These are phyloP conservation scores for Talaromyces wortmannii DNA, from an alignment of 495 filamentous ascomycete genomes.

Conservation along the genomic window DNA sequence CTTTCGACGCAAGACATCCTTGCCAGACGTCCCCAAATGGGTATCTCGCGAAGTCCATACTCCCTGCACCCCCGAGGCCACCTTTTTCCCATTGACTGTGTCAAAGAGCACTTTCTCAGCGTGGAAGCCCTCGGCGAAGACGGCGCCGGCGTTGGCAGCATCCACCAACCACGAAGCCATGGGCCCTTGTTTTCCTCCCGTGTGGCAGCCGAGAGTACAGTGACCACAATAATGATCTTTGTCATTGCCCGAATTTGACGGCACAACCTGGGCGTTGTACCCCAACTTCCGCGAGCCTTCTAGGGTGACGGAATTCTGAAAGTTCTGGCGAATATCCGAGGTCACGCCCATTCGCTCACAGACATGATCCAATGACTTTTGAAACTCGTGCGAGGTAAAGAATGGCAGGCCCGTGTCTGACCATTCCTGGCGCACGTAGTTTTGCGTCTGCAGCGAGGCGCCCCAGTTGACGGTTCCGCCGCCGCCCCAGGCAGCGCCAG, in stretches of 20 bases:
- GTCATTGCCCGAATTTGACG: conserved; percentile 68
- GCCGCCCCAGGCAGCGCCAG: conserved; percentile 75
- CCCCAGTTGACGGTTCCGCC: conserved; percentile 88
- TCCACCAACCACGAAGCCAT: conserved; percentile 71
- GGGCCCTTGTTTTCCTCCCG: conserved; percentile 69
- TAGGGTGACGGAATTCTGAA: conserved; percentile 57
- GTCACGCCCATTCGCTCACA: conserved; percentile 76
- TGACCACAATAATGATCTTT: conserved; percentile 69
- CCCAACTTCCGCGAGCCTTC: conserved; percentile 74
- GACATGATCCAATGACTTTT: conserved; percentile 66
- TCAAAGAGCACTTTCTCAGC: conserved; percentile 64
- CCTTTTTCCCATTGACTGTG: conserved; percentile 42
- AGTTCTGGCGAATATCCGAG: conserved; percentile 62
- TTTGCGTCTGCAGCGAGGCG: conserved; percentile 75
- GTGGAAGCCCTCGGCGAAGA: conserved; percentile 73
- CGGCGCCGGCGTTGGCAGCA: conserved; percentile 65
- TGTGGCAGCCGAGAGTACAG: conserved; percentile 71
- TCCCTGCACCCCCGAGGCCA: conserved; percentile 62
- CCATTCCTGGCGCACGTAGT: conserved; percentile 79
- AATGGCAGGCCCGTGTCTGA: conserved; percentile 63
- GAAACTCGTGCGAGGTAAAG: conserved; percentile 70
- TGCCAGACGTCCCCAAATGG: conserved; percentile 46
- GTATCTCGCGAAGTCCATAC: conserved; percentile 66
- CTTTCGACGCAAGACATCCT: conserved; percentile 40
- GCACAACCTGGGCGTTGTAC: conserved; percentile 60